Conservation (phyloP, 2,329 filamentous ascomycete genomes). For the Xylariales sp. region DNA sequence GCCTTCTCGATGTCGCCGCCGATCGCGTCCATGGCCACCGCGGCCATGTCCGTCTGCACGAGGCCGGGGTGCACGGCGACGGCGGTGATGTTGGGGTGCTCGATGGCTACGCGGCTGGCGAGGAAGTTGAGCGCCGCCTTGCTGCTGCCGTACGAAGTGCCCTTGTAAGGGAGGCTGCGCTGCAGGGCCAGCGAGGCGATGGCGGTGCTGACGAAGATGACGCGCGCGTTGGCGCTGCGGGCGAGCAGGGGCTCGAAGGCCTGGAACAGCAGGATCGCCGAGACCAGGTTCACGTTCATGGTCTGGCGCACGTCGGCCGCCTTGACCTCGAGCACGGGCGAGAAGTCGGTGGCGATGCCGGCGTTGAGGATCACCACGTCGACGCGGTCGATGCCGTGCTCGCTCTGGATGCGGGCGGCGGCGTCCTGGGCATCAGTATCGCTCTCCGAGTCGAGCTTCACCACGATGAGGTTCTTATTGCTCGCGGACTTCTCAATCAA, state of each 20-base stretch:
- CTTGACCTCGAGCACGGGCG: constrained; percentile 17
- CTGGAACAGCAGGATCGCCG: constrained; percentile 24
- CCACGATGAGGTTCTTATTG: constrained; percentile 18
- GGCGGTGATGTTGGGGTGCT: constrained; percentile 10
- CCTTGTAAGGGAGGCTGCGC: constrained; percentile 10
- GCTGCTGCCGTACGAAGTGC: constrained; percentile 7
- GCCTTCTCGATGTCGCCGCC: constrained; percentile 10
- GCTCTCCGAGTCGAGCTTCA: constrained; percentile 24
- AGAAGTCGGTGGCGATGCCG: constrained; percentile 16
- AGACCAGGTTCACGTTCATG: constrained; percentile 23
- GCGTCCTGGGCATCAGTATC: constrained; percentile 21
- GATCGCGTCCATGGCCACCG: not conserved
- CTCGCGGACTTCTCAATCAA: not conserved
- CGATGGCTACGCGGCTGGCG: constrained; percentile 10
- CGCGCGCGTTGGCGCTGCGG: constrained; percentile 23
- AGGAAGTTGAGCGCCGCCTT: constrained; percentile 1
- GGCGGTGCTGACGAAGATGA: constrained; percentile 23
- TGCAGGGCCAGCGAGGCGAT: constrained; percentile 18
- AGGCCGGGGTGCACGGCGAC: constrained; percentile 12
- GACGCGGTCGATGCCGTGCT: constrained; percentile 22
- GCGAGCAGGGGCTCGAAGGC: constrained; percentile 24
- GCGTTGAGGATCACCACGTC: constrained; percentile 33
- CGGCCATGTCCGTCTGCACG: not conserved
- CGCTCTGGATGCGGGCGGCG: constrained; percentile 16
- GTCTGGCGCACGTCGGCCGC: constrained; percentile 18